Conservation (phyloP, 2,329 filamentous ascomycete species). For the Tolypocladium tundrense region DNA sequence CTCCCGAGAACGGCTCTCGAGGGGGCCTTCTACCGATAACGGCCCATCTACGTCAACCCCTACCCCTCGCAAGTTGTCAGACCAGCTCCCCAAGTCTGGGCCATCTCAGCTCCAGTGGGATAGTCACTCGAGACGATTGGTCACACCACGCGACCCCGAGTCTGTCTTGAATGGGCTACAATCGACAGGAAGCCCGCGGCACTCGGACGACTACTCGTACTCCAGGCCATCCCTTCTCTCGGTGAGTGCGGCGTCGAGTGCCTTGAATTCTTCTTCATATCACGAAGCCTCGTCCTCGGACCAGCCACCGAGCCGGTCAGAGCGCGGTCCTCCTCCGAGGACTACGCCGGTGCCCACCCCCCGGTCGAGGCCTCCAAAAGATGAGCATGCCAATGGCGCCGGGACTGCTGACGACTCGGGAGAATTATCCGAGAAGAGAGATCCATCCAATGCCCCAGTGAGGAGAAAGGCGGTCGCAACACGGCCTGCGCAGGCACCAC, state of each 20-base stretch:
- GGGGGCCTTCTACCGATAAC: conserved; percentile 14
- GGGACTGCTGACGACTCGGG: conserved; percentile 12
- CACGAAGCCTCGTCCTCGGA: conserved; percentile 13
- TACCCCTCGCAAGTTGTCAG: conserved; percentile 16
- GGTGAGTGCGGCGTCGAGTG: conserved; percentile 46
- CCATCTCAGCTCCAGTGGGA: conserved; percentile 38
- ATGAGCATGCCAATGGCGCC: conserved; percentile 1
- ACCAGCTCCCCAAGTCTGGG: conserved; percentile 20
- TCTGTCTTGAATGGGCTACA: conserved; percentile 14
- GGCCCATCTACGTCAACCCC: conserved; percentile 9
- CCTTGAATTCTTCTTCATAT: conserved; percentile 27
- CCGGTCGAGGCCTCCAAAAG: neutral
- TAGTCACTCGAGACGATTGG: conserved; percentile 41
- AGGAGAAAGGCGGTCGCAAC: conserved; percentile 8
- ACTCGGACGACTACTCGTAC: conserved; percentile 29
- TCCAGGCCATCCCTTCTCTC: conserved; percentile 36
- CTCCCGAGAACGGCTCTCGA: conserved; percentile 24
- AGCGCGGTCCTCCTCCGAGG: conserved; percentile 6
- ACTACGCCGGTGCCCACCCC: neutral
- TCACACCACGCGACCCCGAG: conserved; percentile 27
- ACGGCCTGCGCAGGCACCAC: neutral
- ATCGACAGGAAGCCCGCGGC: conserved; percentile 19
- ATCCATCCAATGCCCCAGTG: conserved; percentile 4
- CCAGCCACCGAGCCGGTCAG: conserved; percentile 7
- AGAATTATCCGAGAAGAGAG: conserved; percentile 10